phyloP scores from a whole-genome alignment of 2,329 filamentous ascomycete species.

The Elsinoe fawcettii region DNA sequence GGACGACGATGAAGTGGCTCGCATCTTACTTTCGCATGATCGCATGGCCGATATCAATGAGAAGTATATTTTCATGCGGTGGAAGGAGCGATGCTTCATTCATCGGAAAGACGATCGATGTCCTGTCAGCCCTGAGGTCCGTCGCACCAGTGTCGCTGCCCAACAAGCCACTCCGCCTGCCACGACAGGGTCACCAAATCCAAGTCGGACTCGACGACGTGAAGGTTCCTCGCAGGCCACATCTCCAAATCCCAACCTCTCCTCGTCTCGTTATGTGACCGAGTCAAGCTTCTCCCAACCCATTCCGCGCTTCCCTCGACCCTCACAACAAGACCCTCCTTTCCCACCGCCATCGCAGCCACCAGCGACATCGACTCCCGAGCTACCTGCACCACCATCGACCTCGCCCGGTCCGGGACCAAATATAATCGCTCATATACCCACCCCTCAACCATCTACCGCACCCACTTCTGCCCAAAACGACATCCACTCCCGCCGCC shows the following conservation, averaged over 20 bases:
- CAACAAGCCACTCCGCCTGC: neutral
- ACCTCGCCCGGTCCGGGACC: conserved; percentile 5
- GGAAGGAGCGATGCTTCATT: conserved; percentile 48
- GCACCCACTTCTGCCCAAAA: neutral
- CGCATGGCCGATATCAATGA: conserved; percentile 33
- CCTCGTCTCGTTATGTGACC: neutral
- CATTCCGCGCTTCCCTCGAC: conserved; percentile 4
- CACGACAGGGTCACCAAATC: neutral
- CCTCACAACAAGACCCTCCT: conserved; percentile 1
- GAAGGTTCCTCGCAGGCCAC: neutral
- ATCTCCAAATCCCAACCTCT: neutral
- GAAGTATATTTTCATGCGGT: conserved; percentile 50
- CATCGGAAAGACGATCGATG: conserved; percentile 25
- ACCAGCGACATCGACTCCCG: neutral
- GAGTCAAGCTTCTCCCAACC: conserved; percentile 12
- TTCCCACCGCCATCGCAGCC: conserved; percentile 11
- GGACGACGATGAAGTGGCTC: conserved; percentile 35
- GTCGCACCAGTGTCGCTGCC: neutral
- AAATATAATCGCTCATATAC: conserved; percentile 1
- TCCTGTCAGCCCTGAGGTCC: conserved; percentile 9
- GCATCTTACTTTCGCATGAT: conserved; percentile 36
- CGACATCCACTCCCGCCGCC: neutral
- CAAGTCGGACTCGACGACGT: neutral
- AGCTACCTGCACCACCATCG: neutral
- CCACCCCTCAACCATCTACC: neutral